Percentiles rank a stretch among this genome's conserved stretches.
Conservation (phyloP, 192 early-diverging fungal species). For the Spizellomyces sp. region DNA sequence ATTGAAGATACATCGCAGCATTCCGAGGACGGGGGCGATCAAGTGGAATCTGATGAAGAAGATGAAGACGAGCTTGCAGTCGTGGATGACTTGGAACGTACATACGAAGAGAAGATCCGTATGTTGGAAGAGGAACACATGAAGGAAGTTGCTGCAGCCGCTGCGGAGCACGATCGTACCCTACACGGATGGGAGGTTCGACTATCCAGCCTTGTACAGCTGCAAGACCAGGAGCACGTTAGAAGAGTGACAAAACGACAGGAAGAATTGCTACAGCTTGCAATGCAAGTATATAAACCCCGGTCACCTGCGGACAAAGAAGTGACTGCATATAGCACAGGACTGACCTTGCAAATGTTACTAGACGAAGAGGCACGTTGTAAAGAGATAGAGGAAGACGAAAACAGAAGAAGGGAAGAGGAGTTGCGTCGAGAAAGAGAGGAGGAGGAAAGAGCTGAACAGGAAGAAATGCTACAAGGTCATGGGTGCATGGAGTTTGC, state of each 20-base stretch:
- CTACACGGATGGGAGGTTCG: not conserved
- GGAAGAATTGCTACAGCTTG: slow-evolving; percentile 23
- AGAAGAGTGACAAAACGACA: slow-evolving; percentile 14
- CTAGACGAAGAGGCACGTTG: slow-evolving; percentile 16
- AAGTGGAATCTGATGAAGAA: not conserved
- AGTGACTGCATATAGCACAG: slow-evolving; percentile 15
- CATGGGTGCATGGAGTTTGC: not conserved
- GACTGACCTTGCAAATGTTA: slow-evolving; percentile 28
- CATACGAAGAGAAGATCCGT: not conserved
- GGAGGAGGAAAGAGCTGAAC: slow-evolving; percentile 17
- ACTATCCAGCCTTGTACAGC: slow-evolving; percentile 1
- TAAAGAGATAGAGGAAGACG: slow-evolving; percentile 12
- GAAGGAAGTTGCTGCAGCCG: not conserved
- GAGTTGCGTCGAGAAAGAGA: not conserved
- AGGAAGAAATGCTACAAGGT: slow-evolving; percentile 12
- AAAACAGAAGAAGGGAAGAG: slow-evolving; percentile 5
- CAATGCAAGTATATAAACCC: slow-evolving; percentile 11
- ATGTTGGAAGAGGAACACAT: slow-evolving; percentile 12
- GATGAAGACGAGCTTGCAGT: slow-evolving; percentile 11
- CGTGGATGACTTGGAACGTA: not conserved
- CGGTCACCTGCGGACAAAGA: slow-evolving; percentile 9
- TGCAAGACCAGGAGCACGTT: slow-evolving; percentile 7
- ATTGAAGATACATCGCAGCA: not conserved
- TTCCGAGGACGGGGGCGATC: not conserved
- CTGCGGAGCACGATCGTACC: not conserved